phyloP scores from a whole-genome alignment of 352 stramenopile genomes.

The Globisporangium canariense region DNA sequence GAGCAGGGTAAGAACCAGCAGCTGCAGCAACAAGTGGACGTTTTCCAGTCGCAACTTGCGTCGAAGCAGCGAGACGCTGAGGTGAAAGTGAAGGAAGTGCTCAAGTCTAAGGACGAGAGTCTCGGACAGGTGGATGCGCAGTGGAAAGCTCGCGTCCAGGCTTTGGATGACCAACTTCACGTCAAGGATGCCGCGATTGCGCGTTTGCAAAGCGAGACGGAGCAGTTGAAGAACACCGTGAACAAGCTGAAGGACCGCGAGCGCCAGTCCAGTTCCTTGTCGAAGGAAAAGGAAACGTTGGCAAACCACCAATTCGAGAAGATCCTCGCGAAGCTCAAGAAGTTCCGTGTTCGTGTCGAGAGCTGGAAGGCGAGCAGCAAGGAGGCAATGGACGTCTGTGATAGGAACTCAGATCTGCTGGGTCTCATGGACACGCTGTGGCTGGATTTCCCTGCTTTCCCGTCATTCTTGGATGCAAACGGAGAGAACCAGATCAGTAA shows the following conservation, averaged over 20 bases:
- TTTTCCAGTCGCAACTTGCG: slow-evolving; percentile 33
- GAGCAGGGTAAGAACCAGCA: slow-evolving; percentile 66
- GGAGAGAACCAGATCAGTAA: neutral
- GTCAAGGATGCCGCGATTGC: slow-evolving; percentile 29
- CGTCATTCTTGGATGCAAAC: slow-evolving; percentile 11
- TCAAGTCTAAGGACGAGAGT: slow-evolving; percentile 23
- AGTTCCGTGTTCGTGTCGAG: slow-evolving; percentile 47
- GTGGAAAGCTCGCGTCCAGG: slow-evolving; percentile 20
- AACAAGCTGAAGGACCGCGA: slow-evolving; percentile 21
- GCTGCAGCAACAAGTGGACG: slow-evolving; percentile 39
- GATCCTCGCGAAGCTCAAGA: slow-evolving; percentile 34
- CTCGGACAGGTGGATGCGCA: slow-evolving; percentile 23
- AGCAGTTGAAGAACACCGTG: slow-evolving; percentile 26
- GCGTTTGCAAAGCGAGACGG: slow-evolving; percentile 36
- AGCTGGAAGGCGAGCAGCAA: slow-evolving; percentile 51
- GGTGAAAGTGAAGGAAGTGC: slow-evolving; percentile 15
- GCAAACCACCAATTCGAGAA: slow-evolving; percentile 36
- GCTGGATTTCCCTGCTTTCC: slow-evolving; percentile 54
- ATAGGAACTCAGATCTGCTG: slow-evolving; percentile 25
- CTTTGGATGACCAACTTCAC: slow-evolving; percentile 31
- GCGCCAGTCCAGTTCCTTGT: slow-evolving; percentile 10
- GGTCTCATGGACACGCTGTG: slow-evolving; percentile 45
- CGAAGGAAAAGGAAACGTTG: slow-evolving; percentile 18
- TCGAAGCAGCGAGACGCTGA: slow-evolving; percentile 24
- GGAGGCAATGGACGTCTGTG: slow-evolving; percentile 34